A percentile compares a stretch with the other conserved stretches of the same genome.
Conservation (phyloP, 768 basidiomycete species). For the Hypholoma sublateritium region DNA sequence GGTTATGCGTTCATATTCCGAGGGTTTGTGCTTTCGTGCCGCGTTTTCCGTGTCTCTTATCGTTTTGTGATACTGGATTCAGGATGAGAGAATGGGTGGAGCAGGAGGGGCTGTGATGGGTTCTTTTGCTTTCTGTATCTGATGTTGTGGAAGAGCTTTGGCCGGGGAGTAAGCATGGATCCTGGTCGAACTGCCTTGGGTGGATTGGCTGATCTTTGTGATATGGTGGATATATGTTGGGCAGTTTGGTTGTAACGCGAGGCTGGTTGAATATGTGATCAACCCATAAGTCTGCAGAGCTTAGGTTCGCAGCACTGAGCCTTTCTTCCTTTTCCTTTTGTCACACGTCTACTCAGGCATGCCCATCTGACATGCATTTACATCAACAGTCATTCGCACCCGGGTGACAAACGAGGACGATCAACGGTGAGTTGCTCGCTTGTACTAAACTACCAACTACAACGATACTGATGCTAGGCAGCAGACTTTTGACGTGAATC, state of each 20-base stretch:
- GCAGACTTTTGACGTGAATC: too few species aligned
- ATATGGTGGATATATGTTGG: neutral
- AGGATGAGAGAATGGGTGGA: neutral
- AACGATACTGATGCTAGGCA: too few species aligned
- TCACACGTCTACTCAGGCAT: neutral
- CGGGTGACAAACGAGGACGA: too few species aligned
- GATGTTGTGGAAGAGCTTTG: neutral
- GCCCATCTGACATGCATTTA: neutral
- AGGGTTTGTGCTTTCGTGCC: slow-evolving; percentile 1
- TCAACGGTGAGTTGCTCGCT: too few species aligned
- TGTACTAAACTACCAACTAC: too few species aligned
- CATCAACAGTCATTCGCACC: neutral
- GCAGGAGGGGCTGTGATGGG: slow-evolving; percentile 21
- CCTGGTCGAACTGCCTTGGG: neutral
- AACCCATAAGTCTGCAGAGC: neutral
- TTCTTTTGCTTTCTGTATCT: slow-evolving; percentile 19
- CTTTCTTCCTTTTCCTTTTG: neutral
- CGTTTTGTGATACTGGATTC: too few species aligned
- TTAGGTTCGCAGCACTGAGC: slow-evolving; percentile 3
- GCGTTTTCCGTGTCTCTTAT: too few species aligned
- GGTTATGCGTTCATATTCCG: slow-evolving; percentile 5
- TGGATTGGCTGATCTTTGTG: neutral
- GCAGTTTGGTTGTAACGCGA: neutral
- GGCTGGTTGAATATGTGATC: slow-evolving; percentile 7
- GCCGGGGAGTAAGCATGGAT: neutral